Evolutionary conservation across 2,329 filamentous ascomycete species (phyloP).

Genomic region (Fusarium sp.): DNA sequence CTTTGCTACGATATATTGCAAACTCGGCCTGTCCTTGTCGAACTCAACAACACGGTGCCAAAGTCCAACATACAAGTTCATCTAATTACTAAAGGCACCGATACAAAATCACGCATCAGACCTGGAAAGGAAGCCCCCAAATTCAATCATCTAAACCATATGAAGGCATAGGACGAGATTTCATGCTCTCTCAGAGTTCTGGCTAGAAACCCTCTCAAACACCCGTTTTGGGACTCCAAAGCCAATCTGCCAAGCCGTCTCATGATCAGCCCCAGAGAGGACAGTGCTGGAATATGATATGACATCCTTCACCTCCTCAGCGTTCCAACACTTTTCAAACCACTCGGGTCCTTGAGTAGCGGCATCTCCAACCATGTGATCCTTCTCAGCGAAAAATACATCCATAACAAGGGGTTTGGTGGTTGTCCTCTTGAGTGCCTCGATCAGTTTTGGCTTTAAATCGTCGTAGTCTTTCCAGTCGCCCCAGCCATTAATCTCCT

Average conservation of each 20-base stretch:
- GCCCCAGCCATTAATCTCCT: background rate
- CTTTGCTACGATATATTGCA: background rate
- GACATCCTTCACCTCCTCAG: background rate
- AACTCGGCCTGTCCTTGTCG: background rate
- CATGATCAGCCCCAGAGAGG: background rate
- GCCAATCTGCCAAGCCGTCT: conserved; percentile 15
- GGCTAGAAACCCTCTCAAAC: background rate
- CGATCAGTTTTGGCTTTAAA: background rate
- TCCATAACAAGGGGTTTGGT: background rate
- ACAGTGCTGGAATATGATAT: background rate
- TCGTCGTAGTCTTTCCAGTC: conserved; percentile 24
- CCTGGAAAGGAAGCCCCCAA: background rate
- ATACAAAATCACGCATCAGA: no score
- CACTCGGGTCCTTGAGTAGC: background rate
- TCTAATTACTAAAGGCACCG: background rate
- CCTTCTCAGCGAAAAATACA: conserved; percentile 19
- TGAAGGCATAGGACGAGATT: no score
- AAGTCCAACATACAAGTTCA: conserved; percentile 56
- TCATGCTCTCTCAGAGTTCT: background rate
- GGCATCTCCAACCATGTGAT: conserved; percentile 15
- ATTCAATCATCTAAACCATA: background rate
- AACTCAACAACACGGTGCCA: background rate
- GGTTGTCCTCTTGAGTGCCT: background rate
- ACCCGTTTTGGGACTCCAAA: conserved; percentile 5
- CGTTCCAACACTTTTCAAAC: conserved; percentile 13